A percentile compares a stretch with the other conserved stretches of the same genome.
phyloP scores from a whole-genome alignment of 805 yeast genomes.

The Ascoidea asiatica region DNA sequence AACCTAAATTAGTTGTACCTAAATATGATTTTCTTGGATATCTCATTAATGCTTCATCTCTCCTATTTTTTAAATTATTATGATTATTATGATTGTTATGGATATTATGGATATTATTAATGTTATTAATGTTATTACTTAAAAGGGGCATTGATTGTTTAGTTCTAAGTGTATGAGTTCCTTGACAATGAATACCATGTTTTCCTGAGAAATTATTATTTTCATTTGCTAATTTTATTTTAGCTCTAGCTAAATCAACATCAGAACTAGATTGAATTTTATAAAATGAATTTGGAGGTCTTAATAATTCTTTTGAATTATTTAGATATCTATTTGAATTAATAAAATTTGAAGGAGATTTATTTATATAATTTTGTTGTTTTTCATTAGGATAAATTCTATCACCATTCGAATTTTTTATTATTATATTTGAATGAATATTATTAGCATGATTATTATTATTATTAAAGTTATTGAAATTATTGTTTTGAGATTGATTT shows the following conservation, averaged over 20 bases:
- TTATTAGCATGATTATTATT: background rate
- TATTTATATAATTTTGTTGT: no score
- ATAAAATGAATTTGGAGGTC: conserved; percentile 1
- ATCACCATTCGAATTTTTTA: background rate
- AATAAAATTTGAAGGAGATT: no score
- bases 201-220: background rate
- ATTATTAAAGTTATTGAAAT: no score
- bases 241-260: background rate
- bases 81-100: no score
- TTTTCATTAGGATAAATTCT: no score
- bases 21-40: conserved; percentile 3
- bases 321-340: no score
- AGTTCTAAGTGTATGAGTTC: background rate
- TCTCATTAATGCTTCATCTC: background rate
- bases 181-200: background rate
- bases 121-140: background rate
- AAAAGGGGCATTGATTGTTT: background rate
- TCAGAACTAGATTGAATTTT: background rate
- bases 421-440: background rate
- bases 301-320: no score
- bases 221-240: background rate
- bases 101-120: background rate
- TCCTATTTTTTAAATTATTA: no score
- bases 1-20: background rate
- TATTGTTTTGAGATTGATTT: no score